These are phyloP conservation scores for Boletellus ananas DNA, from an alignment of 768 basidiomycete genomes.

Conservation along the genomic window DNA sequence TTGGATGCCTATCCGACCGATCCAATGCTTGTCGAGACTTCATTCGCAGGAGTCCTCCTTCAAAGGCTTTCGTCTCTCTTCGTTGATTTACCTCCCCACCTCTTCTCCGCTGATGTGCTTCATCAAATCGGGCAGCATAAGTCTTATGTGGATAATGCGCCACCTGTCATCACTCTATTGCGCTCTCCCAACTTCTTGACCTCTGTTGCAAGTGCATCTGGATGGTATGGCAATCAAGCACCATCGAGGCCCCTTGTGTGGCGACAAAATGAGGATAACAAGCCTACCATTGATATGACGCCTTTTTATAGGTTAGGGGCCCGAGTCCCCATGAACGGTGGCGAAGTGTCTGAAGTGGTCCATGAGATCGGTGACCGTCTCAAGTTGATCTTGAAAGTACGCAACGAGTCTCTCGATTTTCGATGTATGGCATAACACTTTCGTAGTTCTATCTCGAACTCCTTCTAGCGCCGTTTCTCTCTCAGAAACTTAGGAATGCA, in stretches of 20 bases:
- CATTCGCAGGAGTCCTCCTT: slow-evolving; percentile 22
- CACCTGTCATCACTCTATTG: slow-evolving; percentile 18
- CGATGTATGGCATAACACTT: neutral
- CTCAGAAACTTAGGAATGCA: slow-evolving; percentile 3
- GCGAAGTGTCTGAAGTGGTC: slow-evolving; percentile 15
- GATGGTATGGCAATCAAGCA: slow-evolving; percentile 1
- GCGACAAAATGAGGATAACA: slow-evolving; percentile 12
- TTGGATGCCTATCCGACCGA: slow-evolving; percentile 31
- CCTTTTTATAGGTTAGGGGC: slow-evolving; percentile 30
- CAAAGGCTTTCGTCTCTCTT: slow-evolving; percentile 23
- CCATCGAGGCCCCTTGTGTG: slow-evolving; percentile 8
- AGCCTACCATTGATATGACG: slow-evolving; percentile 20
- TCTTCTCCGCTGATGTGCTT: slow-evolving; percentile 9
- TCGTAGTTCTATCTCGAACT: slow-evolving; percentile 25
- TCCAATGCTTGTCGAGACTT: slow-evolving; percentile 18
- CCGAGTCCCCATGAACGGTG: slow-evolving; percentile 22
- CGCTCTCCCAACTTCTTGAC: slow-evolving; percentile 10
- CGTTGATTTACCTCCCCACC: slow-evolving; percentile 18
- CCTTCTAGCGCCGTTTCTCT: slow-evolving; percentile 15
- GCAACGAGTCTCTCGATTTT: neutral
- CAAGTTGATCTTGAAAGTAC: slow-evolving; percentile 29
- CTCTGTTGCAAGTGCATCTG: neutral
- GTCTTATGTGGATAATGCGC: slow-evolving; percentile 21
- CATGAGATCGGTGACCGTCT: slow-evolving; percentile 22
- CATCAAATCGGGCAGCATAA: slow-evolving; percentile 18